Evolutionary conservation across 257 asterid species (phyloP).

Genomic region (Penstemon eatonii): DNA sequence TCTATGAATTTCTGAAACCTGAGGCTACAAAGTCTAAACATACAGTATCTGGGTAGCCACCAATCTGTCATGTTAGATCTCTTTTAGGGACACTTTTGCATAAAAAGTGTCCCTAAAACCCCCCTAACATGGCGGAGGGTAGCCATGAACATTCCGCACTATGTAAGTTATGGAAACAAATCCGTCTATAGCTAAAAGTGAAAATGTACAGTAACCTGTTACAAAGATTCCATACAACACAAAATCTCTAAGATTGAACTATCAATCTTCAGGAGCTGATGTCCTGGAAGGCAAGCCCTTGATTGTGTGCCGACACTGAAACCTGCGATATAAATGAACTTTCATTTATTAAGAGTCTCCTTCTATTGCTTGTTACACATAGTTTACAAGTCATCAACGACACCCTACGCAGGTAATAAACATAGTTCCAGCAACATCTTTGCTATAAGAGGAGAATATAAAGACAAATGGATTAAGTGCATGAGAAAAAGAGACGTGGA

Average conservation of each 20-base stretch:
- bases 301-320: slow-evolving; percentile 78
- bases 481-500: background rate
- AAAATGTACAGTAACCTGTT: background rate
- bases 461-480: background rate
- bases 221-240: background rate
- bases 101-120: too few species aligned
- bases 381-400: background rate
- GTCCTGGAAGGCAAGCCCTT: slow-evolving; percentile 63
- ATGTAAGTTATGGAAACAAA: background rate
- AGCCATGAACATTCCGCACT: background rate
- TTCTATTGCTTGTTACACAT: background rate
- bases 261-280: slow-evolving; percentile 61
- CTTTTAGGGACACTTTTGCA: too few species aligned
- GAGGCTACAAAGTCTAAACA: background rate
- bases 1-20: slow-evolving; percentile 9
- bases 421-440: background rate
- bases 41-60: background rate
- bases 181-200: background rate
- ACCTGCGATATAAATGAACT: slow-evolving; percentile 49
- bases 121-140: too few species aligned
- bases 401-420: background rate
- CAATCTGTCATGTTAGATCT: too few species aligned
- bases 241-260: background rate
- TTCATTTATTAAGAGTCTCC: background rate
- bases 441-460: too few species aligned